Evolutionary conservation across 1,284 basidiomycete species (phyloP), one percentile per base, ranked within the genome.

Genomic region (Omphalotus olearius): DNA sequence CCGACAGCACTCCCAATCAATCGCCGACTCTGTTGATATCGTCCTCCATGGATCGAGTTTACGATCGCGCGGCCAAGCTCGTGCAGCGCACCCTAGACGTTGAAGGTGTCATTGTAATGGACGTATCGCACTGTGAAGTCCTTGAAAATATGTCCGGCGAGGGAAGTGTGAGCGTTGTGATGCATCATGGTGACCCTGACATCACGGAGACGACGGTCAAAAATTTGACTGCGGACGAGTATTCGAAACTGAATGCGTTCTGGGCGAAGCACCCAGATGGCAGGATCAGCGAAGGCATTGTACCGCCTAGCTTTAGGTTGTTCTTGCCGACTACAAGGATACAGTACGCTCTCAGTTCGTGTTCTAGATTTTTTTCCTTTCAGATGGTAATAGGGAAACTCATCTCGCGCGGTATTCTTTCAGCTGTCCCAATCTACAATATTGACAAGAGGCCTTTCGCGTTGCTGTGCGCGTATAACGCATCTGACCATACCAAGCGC

Each of bases 371-470:
- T 11, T n/a, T n/a, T 37, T n/a, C n/a, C 13, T 18, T 48, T 35
- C 9, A 23, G 18, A 38, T 47, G n/a, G 26, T 18, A 14, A 6
- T n/a, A 16, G 25, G 4, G 17, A 16, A n/a, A 14, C 14, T 28
- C 14, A 39, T 7, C 41, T 4, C 41, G 16, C 7, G 16, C 7
- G 20, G 40, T 36, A 33, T 18, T 28, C 17, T 30, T 6, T 23
- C 37, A 91, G 89, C 83, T 49, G 91, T 96, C 16, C 95, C 94
- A 1, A 89, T 98, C 45, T 95, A 92, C 67, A 95, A 95, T 57
- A 85, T 97, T 50, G 92, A 97, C 71, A 91, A 93, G 69, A 84
- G 88, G 51, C 93, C 94, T 0, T 98, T 98, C 62, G 93, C 93
- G 2, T 68, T 98, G 60, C 75, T 98, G 35, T 95, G 92, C 61